phyloP scores from a whole-genome alignment of 129 eudicot species.

The Flaveria ramosissima region DNA sequence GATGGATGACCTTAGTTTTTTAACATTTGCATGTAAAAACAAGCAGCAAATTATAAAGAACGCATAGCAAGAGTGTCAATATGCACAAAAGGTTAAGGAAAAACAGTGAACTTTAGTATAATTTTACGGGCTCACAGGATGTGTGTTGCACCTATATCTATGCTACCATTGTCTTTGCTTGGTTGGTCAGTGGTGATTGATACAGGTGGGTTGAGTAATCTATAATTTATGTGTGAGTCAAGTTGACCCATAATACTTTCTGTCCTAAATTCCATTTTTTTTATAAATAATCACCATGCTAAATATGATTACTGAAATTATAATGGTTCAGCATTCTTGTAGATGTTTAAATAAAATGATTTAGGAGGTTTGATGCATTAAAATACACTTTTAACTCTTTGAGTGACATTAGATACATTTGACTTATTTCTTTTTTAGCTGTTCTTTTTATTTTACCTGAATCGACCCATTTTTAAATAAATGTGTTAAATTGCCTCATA shows the following conservation, averaged over 20 bases:
- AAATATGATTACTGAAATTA: not conserved
- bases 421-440: not conserved
- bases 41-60: not conserved
- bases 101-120: too few species aligned
- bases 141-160: not conserved
- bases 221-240: not conserved
- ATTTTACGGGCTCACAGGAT: not conserved
- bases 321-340: not conserved
- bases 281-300: not conserved
- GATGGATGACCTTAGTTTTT: not conserved
- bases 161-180: slow-evolving; percentile 7
- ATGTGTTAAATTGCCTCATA: not conserved
- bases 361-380: not conserved
- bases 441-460: not conserved
- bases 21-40: slow-evolving; percentile 7
- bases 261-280: not conserved
- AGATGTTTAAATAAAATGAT: not conserved
- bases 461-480: not conserved
- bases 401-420: not conserved
- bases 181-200: not conserved
- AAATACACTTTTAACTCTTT: not conserved
- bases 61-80: not conserved
- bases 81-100: not conserved
- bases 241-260: slow-evolving; percentile 1
- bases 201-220: too few species aligned